Percentiles rank a stretch among this genome's conserved stretches.
Evolutionary conservation across 345 rosid species (phyloP).

Genomic region (Nephelium lappaceum): DNA sequence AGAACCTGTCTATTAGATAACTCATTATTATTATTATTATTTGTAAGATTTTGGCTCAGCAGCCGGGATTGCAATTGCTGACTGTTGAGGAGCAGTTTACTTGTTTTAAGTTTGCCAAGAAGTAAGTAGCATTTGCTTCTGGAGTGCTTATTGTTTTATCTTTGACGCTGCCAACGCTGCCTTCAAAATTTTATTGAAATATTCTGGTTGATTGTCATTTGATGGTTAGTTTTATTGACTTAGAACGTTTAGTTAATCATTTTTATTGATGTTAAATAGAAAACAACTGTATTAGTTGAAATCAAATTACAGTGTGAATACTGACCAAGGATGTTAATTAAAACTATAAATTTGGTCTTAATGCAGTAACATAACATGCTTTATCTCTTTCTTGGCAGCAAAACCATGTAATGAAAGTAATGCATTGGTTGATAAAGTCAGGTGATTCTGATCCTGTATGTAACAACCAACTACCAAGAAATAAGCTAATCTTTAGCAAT

Average conservation of each 20-base stretch:
- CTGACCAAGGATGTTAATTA: neutral
- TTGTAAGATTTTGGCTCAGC: conserved; percentile 54
- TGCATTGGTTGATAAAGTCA: neutral
- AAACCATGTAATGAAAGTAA: neutral
- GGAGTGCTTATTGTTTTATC: conserved; percentile 1
- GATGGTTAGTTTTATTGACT: neutral
- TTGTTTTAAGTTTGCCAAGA: conserved; percentile 56
- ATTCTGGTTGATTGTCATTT: neutral
- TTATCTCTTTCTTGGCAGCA: neutral
- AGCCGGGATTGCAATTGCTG: conserved; percentile 54
- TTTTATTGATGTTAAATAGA: neutral
- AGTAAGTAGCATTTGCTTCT: conserved; percentile 46
- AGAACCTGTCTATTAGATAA: neutral
- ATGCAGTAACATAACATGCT: neutral
- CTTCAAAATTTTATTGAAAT: neutral
- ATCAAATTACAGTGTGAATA: neutral
- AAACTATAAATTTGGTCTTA: neutral
- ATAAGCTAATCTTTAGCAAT: neutral
- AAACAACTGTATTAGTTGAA: neutral
- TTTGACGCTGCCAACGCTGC: neutral
- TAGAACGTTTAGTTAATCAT: neutral
- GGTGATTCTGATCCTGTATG: neutral
- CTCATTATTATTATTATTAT: conserved; percentile 11
- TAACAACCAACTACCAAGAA: neutral
- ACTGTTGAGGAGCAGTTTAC: conserved; percentile 64